These are phyloP conservation scores for Ganoderma multipileum DNA, from an alignment of 1,284 basidiomycete species.

Conservation along the genomic window DNA sequence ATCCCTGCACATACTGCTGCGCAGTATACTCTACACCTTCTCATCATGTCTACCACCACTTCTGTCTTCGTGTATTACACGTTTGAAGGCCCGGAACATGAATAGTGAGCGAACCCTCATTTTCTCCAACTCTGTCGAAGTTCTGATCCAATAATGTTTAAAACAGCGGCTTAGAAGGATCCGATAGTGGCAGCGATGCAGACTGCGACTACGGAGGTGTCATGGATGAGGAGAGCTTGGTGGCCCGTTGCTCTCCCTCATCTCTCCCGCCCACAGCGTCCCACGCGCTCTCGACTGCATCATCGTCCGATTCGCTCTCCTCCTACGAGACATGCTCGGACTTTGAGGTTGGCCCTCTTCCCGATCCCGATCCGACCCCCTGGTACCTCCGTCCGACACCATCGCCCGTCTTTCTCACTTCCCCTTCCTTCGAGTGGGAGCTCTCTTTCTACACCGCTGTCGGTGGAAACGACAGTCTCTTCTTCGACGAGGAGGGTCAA, in stretches of 20 bases:
- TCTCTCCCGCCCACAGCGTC: not conserved
- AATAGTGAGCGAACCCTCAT: not conserved
- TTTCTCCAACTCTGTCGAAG: not conserved
- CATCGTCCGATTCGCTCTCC: not conserved
- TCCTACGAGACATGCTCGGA: not conserved
- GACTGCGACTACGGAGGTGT: not conserved
- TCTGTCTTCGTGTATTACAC: conserved; percentile 1
- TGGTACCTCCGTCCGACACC: not conserved
- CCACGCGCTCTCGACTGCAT: not conserved
- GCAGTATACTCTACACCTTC: not conserved
- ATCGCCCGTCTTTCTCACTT: not conserved
- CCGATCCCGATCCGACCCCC: not conserved
- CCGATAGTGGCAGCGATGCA: not conserved
- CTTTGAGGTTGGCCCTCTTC: not conserved
- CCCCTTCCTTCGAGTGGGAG: conserved; percentile 1
- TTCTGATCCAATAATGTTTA: not conserved
- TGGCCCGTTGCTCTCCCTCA: not conserved
- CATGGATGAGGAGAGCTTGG: not conserved
- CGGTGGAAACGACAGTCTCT: not conserved
- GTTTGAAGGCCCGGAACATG: not conserved
- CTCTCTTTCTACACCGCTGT: not conserved
- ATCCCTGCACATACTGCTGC: not conserved
- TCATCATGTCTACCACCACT: not conserved
- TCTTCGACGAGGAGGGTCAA: not conserved
- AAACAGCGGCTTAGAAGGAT: not conserved